phyloP scores from a whole-genome alignment of 2,329 filamentous ascomycete genomes.

The Arthrinium puccinioides region DNA sequence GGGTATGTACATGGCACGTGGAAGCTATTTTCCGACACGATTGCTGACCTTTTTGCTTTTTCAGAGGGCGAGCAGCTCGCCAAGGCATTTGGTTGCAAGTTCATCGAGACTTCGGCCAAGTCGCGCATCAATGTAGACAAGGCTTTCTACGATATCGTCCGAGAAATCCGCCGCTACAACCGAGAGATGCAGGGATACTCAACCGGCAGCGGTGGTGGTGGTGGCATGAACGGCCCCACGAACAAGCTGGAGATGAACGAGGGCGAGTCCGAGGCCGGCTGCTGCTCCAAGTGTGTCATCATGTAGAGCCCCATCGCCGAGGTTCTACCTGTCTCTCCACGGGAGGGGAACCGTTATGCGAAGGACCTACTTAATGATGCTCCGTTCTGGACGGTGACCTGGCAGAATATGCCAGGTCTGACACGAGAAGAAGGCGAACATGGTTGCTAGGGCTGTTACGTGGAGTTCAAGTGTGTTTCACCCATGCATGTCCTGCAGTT shows the following conservation, averaged over 20 bases:
- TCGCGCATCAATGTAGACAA: constrained; percentile 97
- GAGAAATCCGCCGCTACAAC: constrained; percentile 97
- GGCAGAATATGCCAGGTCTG: neutral
- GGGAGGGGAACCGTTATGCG: constrained; percentile 2
- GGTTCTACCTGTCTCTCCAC: neutral
- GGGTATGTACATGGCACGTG: constrained; percentile 32
- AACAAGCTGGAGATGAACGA: constrained; percentile 77
- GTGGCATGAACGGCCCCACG: constrained; percentile 52
- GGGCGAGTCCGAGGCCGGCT: constrained; percentile 61
- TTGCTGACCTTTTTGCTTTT: constrained; percentile 10
- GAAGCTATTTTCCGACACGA: neutral
- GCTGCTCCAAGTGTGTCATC: constrained; percentile 79
- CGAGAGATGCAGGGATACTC: constrained; percentile 92
- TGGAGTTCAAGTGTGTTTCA: neutral
- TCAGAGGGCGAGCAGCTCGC: constrained; percentile 86
- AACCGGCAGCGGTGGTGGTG: constrained; percentile 57
- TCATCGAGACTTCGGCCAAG: constrained; percentile 98
- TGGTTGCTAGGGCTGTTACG: neutral
- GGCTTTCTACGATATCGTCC: constrained; percentile 96
- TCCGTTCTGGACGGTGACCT: neutral
- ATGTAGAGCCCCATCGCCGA: no score
- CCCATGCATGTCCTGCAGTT: neutral
- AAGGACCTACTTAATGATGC: constrained; percentile 8
- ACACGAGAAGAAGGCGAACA: neutral
- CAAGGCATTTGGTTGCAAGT: constrained; percentile 87